Evolutionary conservation across 1,139 yeast genomes (phyloP).

Genomic region (Yamadazyma songkhlaensis): DNA sequence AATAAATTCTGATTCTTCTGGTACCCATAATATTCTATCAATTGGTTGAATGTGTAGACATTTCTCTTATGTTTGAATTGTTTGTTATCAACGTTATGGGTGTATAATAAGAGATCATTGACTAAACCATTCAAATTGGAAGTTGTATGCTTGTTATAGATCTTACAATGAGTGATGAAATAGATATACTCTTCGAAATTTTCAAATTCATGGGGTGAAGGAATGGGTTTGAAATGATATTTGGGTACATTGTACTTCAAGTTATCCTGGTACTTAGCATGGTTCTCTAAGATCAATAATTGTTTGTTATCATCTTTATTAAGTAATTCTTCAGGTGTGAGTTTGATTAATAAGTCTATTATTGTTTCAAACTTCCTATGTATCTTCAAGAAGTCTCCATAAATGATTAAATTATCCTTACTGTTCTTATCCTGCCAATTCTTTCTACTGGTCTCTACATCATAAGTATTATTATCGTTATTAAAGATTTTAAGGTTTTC

Average conservation of each 20-base stretch:
- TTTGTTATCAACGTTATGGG: constrained; percentile 35
- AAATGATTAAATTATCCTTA: constrained; percentile 17
- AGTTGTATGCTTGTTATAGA: constrained; percentile 30
- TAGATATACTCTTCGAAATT: constrained; percentile 38
- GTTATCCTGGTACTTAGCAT: constrained; percentile 2
- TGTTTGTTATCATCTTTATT: constrained; percentile 3
- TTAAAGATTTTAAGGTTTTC: constrained; percentile 33
- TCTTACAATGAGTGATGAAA: constrained; percentile 32
- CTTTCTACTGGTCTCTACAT: constrained; percentile 20
- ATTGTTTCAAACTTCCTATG: constrained; percentile 28
- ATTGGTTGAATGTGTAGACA: constrained; percentile 37
- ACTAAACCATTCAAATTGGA: constrained; percentile 38
- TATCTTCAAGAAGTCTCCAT: constrained; percentile 25
- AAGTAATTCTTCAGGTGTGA: constrained; percentile 28
- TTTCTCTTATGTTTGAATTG: constrained; percentile 30
- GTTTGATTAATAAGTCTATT: constrained; percentile 28
- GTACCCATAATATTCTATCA: constrained; percentile 42
- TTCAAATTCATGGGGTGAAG: constrained; percentile 30
- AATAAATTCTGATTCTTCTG: constrained; percentile 43
- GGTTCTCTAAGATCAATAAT: constrained; percentile 5
- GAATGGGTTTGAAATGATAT: constrained; percentile 30
- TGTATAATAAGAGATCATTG: constrained; percentile 37
- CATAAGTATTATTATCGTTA: constrained; percentile 20
- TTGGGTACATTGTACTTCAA: constrained; percentile 17
- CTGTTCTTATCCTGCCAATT: constrained; percentile 25